Percentiles rank a stretch among this genome's conserved stretches.
phyloP scores from a whole-genome alignment of 2,329 filamentous ascomycete genomes.

The Blastomyces emzantsi region DNA sequence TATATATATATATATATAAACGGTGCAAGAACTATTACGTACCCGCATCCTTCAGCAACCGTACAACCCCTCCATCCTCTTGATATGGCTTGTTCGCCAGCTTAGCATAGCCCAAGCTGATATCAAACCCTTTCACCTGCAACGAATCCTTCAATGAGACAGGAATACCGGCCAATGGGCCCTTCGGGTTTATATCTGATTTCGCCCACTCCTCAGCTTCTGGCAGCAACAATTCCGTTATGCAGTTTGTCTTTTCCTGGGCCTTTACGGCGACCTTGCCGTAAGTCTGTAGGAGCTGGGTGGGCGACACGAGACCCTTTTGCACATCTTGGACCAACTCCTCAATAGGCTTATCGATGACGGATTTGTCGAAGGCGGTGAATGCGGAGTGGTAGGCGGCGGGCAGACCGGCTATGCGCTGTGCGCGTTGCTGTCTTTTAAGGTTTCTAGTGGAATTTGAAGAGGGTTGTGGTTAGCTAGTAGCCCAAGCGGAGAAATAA shows the following conservation, averaged over 20 bases:
- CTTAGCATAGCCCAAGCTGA: constrained; percentile 68
- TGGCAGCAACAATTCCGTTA: constrained; percentile 76
- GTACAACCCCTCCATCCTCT: constrained; percentile 63
- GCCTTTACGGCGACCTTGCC: constrained; percentile 77
- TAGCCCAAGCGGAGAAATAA: neutral
- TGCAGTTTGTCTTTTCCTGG: constrained; percentile 77
- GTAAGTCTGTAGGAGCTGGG: constrained; percentile 73
- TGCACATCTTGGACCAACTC: constrained; percentile 72
- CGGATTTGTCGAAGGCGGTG: constrained; percentile 53
- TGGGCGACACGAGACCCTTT: constrained; percentile 53
- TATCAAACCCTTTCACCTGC: constrained; percentile 73
- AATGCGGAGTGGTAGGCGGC: constrained; percentile 57
- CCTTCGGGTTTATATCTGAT: constrained; percentile 59
- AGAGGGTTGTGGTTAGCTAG: constrained; percentile 9
- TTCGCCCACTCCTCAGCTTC: constrained; percentile 66
- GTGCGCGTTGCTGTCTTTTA: constrained; percentile 68
- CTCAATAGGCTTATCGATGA: constrained; percentile 65
- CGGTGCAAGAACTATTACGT: constrained; percentile 11
- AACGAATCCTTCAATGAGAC: constrained; percentile 74
- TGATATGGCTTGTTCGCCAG: constrained; percentile 58
- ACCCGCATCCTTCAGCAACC: constrained; percentile 72
- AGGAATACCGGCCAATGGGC: constrained; percentile 78
- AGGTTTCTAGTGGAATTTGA: constrained; percentile 47
- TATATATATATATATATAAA: constrained; percentile 10
- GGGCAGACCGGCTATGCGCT: constrained; percentile 59